Evolutionary conservation across 768 basidiomycete species (phyloP).

Genomic region (Lentinula boryana): DNA sequence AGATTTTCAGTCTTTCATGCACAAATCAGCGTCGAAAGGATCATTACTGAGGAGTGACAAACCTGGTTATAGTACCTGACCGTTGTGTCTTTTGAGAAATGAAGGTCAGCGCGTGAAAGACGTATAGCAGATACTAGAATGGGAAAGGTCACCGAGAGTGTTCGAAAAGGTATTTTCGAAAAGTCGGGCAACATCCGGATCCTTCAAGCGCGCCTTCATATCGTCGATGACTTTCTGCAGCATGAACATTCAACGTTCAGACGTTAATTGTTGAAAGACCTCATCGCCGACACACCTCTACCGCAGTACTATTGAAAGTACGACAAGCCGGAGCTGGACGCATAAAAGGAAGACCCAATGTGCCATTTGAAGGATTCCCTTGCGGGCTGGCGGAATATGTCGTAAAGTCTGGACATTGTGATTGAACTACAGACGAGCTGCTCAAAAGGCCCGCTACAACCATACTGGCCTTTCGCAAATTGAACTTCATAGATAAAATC

Average conservation of each 20-base stretch:
- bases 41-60: constrained; percentile 7
- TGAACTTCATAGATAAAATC: not conserved
- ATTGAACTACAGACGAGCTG: constrained; percentile 8
- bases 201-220: constrained; percentile 65
- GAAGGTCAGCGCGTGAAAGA: not conserved
- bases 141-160: constrained; percentile 52
- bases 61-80: constrained; percentile 70
- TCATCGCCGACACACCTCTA: constrained; percentile 45
- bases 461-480: not conserved
- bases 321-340: constrained; percentile 62
- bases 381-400: constrained; percentile 31
- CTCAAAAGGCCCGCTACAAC: constrained; percentile 12
- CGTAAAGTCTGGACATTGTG: constrained; percentile 43
- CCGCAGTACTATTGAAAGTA: constrained; percentile 70
- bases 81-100: constrained; percentile 53
- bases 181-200: constrained; percentile 70
- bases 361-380: constrained; percentile 52
- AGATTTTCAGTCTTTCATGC: constrained; percentile 50
- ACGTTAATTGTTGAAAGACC: not conserved
- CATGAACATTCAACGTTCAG: not conserved
- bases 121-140: not conserved
- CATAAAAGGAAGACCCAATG: constrained; percentile 66
- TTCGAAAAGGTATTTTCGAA: constrained; percentile 85
- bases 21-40: no score
- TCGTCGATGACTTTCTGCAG: constrained; percentile 65